phyloP scores from a whole-genome alignment of 768 basidiomycete species.

The Trametes elegans region DNA sequence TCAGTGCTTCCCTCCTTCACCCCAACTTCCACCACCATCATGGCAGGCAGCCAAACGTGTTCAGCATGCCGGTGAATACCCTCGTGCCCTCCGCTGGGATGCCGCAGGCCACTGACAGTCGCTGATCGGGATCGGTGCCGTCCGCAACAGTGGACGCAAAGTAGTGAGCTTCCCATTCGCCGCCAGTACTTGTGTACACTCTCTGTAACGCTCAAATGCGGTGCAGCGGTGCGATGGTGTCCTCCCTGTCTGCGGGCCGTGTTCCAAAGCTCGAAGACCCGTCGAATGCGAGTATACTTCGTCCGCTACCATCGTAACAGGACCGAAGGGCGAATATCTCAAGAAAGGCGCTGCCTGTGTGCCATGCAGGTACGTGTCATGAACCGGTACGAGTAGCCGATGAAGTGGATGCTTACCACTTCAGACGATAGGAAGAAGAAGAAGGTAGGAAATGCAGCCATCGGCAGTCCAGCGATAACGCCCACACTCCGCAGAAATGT shows the following conservation, averaged over 20 bases:
- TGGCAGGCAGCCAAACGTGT: slow-evolving; percentile 24
- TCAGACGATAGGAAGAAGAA: slow-evolving; percentile 24
- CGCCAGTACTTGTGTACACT: not conserved
- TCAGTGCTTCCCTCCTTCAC: not conserved
- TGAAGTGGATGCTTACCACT: no score
- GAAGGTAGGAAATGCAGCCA: no score
- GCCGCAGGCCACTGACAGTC: not conserved
- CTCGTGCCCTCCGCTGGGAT: not conserved
- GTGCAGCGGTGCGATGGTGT: slow-evolving; percentile 27
- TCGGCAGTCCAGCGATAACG: no score
- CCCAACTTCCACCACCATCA: slow-evolving; percentile 3
- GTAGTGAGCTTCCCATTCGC: slow-evolving; percentile 14
- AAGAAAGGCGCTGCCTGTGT: slow-evolving; percentile 29
- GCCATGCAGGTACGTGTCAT: slow-evolving; percentile 21
- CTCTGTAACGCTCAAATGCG: not conserved
- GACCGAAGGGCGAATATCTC: slow-evolving; percentile 23
- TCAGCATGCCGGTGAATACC: slow-evolving; percentile 23
- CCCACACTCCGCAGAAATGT: slow-evolving; percentile 20
- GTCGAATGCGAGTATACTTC: slow-evolving; percentile 22
- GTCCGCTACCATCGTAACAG: slow-evolving; percentile 3
- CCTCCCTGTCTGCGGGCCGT: slow-evolving; percentile 24
- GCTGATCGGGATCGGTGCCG: not conserved
- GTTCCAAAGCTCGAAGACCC: slow-evolving; percentile 25
- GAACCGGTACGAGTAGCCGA: no score
- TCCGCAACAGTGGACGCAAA: slow-evolving; percentile 18